phyloP scores from a whole-genome alignment of 768 basidiomycete genomes.

The Rhodotorula graminis region DNA sequence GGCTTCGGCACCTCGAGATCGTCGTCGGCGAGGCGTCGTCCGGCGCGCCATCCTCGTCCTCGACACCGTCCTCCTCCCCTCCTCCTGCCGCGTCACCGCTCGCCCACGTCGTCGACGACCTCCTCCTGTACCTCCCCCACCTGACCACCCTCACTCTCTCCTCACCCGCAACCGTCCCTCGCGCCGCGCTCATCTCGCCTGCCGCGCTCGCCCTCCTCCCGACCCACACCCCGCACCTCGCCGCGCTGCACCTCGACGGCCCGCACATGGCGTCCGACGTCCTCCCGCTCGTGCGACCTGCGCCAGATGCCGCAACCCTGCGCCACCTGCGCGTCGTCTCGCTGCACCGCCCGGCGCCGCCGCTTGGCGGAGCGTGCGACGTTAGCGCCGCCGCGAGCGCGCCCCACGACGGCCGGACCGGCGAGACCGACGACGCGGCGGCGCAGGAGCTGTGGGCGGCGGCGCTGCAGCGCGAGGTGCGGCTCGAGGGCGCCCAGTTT shows the following conservation, averaged over 20 bases:
- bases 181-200: background rate
- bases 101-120: background rate
- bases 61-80: background rate
- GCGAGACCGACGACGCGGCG: background rate
- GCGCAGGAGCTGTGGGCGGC: background rate
- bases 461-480: background rate
- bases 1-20: background rate
- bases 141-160: background rate
- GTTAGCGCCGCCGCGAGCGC: too few species aligned
- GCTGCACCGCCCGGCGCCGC: background rate
- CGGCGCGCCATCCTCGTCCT: background rate
- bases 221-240: background rate
- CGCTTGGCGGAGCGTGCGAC: too few species aligned
- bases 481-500: slow-evolving; percentile 6
- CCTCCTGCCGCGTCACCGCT: background rate
- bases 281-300: background rate
- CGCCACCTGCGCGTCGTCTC: background rate
- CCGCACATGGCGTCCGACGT: background rate
- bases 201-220: background rate
- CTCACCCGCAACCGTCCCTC: background rate
- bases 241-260: background rate
- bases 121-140: slow-evolving; percentile 1
- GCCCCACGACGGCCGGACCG: too few species aligned
- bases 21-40: background rate
- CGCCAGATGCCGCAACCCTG: background rate